Evolutionary conservation across 2,329 filamentous ascomycete species (phyloP).

Genomic region (Moelleriella libera): DNA sequence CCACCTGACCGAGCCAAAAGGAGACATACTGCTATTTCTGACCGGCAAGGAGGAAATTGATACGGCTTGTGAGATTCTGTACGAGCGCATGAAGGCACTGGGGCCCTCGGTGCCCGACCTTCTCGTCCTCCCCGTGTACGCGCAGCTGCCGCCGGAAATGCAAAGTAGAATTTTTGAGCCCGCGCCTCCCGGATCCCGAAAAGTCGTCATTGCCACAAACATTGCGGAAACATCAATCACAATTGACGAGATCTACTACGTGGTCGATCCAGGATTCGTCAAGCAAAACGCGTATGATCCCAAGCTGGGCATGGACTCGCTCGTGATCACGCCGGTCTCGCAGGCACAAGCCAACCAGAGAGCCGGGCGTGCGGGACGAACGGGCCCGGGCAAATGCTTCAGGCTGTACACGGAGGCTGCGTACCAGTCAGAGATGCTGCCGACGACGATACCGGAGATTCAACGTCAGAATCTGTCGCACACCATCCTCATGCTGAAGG

Average conservation of each 20-base stretch:
- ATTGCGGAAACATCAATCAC: constrained; percentile 97
- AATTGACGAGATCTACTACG: constrained; percentile 95
- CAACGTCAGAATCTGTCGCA: constrained; percentile 85
- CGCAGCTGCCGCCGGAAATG: constrained; percentile 82
- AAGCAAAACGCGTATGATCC: constrained; percentile 97
- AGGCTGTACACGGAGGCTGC: constrained; percentile 89
- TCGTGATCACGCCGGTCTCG: constrained; percentile 91
- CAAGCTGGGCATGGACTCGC: constrained; percentile 92
- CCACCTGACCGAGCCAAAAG: constrained; percentile 78
- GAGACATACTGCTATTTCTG: constrained; percentile 92
- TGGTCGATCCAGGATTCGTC: constrained; percentile 92
- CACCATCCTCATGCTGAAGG: constrained; percentile 95
- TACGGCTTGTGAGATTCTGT: constrained; percentile 81
- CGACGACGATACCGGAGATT: constrained; percentile 91
- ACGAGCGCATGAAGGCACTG: constrained; percentile 90
- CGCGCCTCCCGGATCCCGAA: constrained; percentile 69
- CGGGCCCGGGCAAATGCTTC: constrained; percentile 92
- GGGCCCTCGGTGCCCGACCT: constrained; percentile 84
- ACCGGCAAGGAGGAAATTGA: constrained; percentile 98
- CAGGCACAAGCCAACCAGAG: constrained; percentile 94
- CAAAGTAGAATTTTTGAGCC: constrained; percentile 92
- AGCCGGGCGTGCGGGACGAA: constrained; percentile 83
- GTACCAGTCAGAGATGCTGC: constrained; percentile 93
- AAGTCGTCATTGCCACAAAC: constrained; percentile 95
- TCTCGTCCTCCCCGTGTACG: constrained; percentile 91